Evolutionary conservation across 1,139 yeast genomes (phyloP), one percentile per base, ranked within the genome.

Genomic region (Yamadazyma kanchanaburiensis): DNA sequence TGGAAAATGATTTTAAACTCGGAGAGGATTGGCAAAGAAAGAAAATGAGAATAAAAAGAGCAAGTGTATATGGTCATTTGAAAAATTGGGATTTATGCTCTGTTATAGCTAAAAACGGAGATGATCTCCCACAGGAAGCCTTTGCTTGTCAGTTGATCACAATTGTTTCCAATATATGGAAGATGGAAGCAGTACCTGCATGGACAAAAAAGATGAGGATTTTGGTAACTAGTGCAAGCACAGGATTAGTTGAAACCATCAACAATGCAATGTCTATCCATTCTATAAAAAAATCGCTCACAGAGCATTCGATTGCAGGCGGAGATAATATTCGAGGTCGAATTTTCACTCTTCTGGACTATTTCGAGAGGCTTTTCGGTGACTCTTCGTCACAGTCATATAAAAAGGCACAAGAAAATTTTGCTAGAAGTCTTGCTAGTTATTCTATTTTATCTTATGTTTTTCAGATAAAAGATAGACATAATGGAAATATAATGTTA

Each of bases 201-300:
- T 91, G 98, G 97, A 94, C 91, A 1, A 89, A 89, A 45, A 71
- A 80, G 39, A 91, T 91, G 97, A 80, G 85, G 43, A 91, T 91
- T 36, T 64, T 91, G 37, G 81, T 91, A 24, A 91, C 98, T 0
- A 85, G 95, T 45, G 87, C 94, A 2, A 80, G 79, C 33, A 77
- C 96, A 0, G 98, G 97, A 0, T 63, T 91, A 25, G 97, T 91
- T 4, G 97, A 91, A 53, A 91, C 98, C 0, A 91, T 91, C 28
- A 91, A 91, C 2, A 88, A 91, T 59, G 96, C 96, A 0, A 70
- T 89, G 45, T 86, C 96, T 5, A 75, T 91, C 23, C 98, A 91
- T 50, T 88, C 97, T 3, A 86, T 91, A 40, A 91, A 91, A 45
- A 91, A 91, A 53, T 86, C 96, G 0, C 54, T 91, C 32, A 88